Percentiles rank a stretch among this genome's conserved stretches.
phyloP scores from a whole-genome alignment of 345 rosid species.

The Cochlearia excelsa region DNA sequence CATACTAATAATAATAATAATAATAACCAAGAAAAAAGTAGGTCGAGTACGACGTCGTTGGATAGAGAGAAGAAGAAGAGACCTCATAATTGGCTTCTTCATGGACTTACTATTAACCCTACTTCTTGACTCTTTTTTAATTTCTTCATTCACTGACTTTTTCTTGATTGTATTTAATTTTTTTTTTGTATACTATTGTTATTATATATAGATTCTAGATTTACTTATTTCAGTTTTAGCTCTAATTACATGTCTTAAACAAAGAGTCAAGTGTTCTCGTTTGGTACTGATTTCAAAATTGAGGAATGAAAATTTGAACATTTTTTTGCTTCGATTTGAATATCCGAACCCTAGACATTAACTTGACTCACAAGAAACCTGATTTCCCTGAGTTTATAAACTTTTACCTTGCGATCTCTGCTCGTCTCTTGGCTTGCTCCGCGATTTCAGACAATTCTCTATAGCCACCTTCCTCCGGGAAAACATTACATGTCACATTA shows the following conservation, averaged over 20 bases:
- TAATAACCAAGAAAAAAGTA: conserved; percentile 45
- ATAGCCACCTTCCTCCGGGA: conserved; percentile 58
- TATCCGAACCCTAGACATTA: conserved; percentile 11
- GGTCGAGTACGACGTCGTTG: conserved; percentile 52
- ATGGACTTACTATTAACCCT: conserved; percentile 52
- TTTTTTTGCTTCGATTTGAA: too few relatives aligned
- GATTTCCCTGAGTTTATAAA: neutral
- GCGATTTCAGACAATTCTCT: conserved; percentile 79
- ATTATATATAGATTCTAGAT: too few relatives aligned
- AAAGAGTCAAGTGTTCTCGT: too few relatives aligned
- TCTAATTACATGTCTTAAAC: too few relatives aligned
- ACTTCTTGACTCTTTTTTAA: conserved; percentile 38
- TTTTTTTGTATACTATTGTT: too few relatives aligned
- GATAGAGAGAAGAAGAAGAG: conserved; percentile 53
- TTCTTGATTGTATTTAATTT: neutral
- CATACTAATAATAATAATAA: neutral
- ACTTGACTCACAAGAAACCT: conserved; percentile 1
- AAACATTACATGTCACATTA: conserved; percentile 43
- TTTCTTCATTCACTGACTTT: conserved; percentile 29
- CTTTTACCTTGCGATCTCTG: conserved; percentile 77
- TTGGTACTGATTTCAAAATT: too few relatives aligned
- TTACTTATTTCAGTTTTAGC: too few relatives aligned
- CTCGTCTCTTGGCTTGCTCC: conserved; percentile 84
- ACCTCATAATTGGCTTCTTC: conserved; percentile 66
- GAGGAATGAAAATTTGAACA: too few relatives aligned